Evolutionary conservation across 2,329 filamentous ascomycete genomes (phyloP), one percentile per base, ranked within the genome.

Genomic region (Epichloe festucae): DNA sequence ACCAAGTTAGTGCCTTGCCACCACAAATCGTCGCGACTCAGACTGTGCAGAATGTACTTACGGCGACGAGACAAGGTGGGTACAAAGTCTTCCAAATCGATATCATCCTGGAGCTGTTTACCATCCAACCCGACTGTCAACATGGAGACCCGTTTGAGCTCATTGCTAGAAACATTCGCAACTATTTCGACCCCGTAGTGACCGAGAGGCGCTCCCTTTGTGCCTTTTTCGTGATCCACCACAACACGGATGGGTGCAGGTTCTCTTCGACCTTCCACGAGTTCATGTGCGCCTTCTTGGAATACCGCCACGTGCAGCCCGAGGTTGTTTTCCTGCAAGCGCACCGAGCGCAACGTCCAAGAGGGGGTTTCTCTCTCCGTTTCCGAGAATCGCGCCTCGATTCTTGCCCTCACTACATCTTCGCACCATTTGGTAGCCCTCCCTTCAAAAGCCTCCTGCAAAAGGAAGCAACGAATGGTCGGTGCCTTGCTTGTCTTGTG

Each of bases 341-440:
- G 78, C 14, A 81, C 77, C 19, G 82, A 85, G 39, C 89, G 80
- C 35, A 94, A 77, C 35, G 86, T 86, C 89, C 89, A 96, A 59
- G 78, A 81, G 82, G 76, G 76, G 53, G 84, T 79, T 65, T 95
- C 89, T 53, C 90, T 81, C 69, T 95, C 88, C n/a, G 73, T 66
- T 63, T 95, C 89, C 0, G 86, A 72, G 61, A 94, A 95, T 11
- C 90, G 80, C 5, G 83, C 85, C 67, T 96, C 91, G 14, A 96
- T 81, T 56, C 84, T 82, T 8, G 90, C 89, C 68, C 91, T 94
- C 46, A 83, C 81, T 12, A 96, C 75, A 57, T 97, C 93, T 67
- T 97, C 91, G 31, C 82, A 81, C 67, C 88, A 83, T 54, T 84
- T 87, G 17, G 75, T 72, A 1, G 85, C 87, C 64, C 84, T 90